Percentiles rank a stretch among this genome's conserved stretches.
phyloP scores from a whole-genome alignment of 192 early-diverging fungal species.

The Backusella luteola region DNA sequence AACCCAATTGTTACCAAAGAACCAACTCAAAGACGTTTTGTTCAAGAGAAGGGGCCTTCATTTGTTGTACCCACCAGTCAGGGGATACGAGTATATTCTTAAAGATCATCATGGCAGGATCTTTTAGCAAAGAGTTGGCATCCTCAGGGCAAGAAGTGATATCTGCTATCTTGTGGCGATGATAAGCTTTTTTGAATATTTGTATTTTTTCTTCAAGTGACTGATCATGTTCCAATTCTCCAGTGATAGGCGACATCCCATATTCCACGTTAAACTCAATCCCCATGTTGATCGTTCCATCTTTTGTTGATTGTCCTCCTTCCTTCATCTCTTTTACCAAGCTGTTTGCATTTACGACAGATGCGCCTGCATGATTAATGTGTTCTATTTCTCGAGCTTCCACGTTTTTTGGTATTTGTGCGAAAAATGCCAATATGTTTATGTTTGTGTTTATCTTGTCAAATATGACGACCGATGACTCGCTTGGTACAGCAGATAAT shows the following conservation, averaged over 20 bases:
- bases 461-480: not conserved
- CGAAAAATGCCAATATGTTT: slow-evolving; percentile 3
- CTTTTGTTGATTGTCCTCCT: not conserved
- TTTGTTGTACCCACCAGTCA: slow-evolving; percentile 12
- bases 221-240: not conserved
- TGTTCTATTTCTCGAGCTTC: not conserved
- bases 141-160: not conserved
- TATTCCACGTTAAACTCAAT: not conserved
- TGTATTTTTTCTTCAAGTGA: not conserved
- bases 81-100: slow-evolving; percentile 3
- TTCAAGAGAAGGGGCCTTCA: not conserved
- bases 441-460: slow-evolving; percentile 12
- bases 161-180: not conserved
- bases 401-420: slow-evolving; percentile 11
- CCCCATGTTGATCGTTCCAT: not conserved
- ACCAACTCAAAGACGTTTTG: not conserved
- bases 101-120: slow-evolving; percentile 5
- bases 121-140: not conserved
- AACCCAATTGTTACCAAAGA: not conserved
- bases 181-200: not conserved
- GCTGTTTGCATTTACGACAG: not conserved
- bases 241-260: not conserved
- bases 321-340: not conserved
- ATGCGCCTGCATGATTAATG: slow-evolving; percentile 6
- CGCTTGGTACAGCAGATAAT: not conserved